Base-by-base conservation (phyloP, 2,329 filamentous ascomycete species). In the Paramyrothecium sp. region DNA sequence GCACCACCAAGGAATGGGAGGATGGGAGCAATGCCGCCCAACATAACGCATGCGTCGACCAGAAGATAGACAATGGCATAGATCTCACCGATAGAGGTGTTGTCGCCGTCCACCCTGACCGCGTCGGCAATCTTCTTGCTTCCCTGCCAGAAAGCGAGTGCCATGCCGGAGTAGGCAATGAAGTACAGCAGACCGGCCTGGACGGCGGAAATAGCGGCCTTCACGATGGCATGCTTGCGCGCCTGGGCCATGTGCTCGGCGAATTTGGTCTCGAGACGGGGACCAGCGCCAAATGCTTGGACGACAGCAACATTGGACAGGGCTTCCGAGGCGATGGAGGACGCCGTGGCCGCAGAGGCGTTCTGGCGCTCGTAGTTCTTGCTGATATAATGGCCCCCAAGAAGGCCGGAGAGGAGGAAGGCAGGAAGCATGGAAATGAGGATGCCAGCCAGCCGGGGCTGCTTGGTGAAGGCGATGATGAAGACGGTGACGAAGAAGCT, bases 401-500 rank as follows among this genome's bases (percentile, higher is more conserved):
- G 68, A 21, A 80, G 75, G 2, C 81, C 80, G 76, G 88, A 84
- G 38, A 87, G 59, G 53, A 89, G 69, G 65, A 85, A 89, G 0
- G 85, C 85, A 0, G 87, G 87, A 2, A 89, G 75, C 50, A 89
- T 66, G 0, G 84, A 87, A 10, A 88, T 68, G 33, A 90, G 75
- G 70, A 89, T 89, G 3, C 78, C 86, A 1, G 88, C 86, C 11
- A 91, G 76, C 53, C 78, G 78, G n/a, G 81, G 76, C 63, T 89
- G 79, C 64, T 87, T 85, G 67, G 86, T 82, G 61, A 90, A 90
- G 2, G 86, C 86, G 17, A 90, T 82, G 5, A 87, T 76, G 60
- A 88, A 90, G 3, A 87, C 84, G 0, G 88, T 85, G 54, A 89
- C 67, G 65, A 90, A 90, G 69, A 89, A 90, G 2, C 85, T 84